phyloP scores from a whole-genome alignment of 2,329 filamentous ascomycete species.

The Cyphellophora europaea region DNA sequence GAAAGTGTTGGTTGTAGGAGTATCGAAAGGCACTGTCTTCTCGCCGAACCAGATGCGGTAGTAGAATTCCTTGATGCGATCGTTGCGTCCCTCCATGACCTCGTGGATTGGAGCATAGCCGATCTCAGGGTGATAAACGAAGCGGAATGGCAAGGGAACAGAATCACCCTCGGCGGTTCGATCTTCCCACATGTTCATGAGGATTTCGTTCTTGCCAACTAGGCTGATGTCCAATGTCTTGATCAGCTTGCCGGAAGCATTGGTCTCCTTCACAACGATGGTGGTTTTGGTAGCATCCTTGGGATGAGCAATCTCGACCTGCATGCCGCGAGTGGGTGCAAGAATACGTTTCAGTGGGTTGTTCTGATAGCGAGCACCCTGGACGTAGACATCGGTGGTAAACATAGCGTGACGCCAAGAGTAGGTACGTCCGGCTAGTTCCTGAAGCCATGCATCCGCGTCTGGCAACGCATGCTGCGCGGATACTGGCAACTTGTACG shows the following conservation, averaged over 20 bases:
- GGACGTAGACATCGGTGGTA: slow-evolving; percentile 84
- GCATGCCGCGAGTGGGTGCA: slow-evolving; percentile 72
- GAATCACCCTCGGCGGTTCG: slow-evolving; percentile 76
- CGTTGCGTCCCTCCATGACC: slow-evolving; percentile 91
- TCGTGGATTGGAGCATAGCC: slow-evolving; percentile 97
- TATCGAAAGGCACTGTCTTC: slow-evolving; percentile 73
- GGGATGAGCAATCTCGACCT: slow-evolving; percentile 77
- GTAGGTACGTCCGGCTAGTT: slow-evolving; percentile 74
- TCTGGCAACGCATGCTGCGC: slow-evolving; percentile 67
- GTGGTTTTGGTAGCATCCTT: slow-evolving; percentile 74
- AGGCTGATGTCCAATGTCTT: slow-evolving; percentile 82
- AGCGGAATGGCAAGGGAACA: slow-evolving; percentile 74
- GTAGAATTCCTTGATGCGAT: slow-evolving; percentile 99
- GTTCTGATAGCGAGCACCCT: slow-evolving; percentile 93
- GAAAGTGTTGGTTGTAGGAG: slow-evolving; percentile 76
- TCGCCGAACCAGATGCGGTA: slow-evolving; percentile 96
- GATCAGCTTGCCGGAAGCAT: slow-evolving; percentile 73
- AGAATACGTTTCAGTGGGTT: slow-evolving; percentile 93
- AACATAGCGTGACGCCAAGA: slow-evolving; percentile 95
- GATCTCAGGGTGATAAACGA: slow-evolving; percentile 88
- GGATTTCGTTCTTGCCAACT: slow-evolving; percentile 65
- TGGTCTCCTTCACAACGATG: slow-evolving; percentile 80
- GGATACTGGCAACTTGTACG: slow-evolving; percentile 71
- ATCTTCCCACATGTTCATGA: slow-evolving; percentile 86
- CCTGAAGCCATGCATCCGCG: slow-evolving; percentile 73